Conservation (phyloP, 1,284 basidiomycete genomes). For the Rhizoctonia solani region DNA sequence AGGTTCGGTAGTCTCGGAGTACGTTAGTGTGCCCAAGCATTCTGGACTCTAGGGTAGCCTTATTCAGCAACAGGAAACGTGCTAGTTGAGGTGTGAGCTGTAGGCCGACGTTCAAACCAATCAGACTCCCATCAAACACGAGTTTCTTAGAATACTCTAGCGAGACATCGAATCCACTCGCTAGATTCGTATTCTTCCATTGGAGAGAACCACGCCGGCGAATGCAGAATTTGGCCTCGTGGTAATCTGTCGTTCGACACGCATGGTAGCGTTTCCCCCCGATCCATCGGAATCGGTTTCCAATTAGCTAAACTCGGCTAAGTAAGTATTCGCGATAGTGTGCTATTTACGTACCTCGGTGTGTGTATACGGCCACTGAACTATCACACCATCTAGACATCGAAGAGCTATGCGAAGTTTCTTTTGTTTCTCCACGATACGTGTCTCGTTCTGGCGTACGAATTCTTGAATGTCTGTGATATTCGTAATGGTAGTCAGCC, state of each 20-base stretch:
- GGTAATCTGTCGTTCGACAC: conserved; percentile 54
- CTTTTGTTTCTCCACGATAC: conserved; percentile 56
- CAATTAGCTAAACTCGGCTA: conserved; percentile 51
- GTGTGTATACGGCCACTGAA: conserved; percentile 69
- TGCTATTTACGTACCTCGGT: conserved; percentile 50
- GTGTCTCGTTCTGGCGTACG: conserved; percentile 64
- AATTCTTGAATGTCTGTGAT: conserved; percentile 62
- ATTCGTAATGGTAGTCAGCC: conserved; percentile 54
- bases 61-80: conserved; percentile 68
- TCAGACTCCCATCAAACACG: conserved; percentile 55
- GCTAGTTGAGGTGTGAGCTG: conserved; percentile 65
- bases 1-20: conserved; percentile 60
- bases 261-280: conserved; percentile 55
- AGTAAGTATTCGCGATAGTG: conserved; percentile 37
- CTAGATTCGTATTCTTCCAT: conserved; percentile 64
- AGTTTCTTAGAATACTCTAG: conserved; percentile 63
- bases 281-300: conserved; percentile 50
- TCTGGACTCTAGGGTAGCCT: conserved; percentile 54
- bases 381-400: conserved; percentile 66
- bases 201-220: conserved; percentile 58
- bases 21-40: conserved; percentile 55
- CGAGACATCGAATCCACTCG: conserved; percentile 70
- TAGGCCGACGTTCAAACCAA: conserved; percentile 72
- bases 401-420: conserved; percentile 68
- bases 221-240: conserved; percentile 59